Conservation (phyloP, 192 early-diverging fungal genomes). For the Oehlia diaphana region DNA sequence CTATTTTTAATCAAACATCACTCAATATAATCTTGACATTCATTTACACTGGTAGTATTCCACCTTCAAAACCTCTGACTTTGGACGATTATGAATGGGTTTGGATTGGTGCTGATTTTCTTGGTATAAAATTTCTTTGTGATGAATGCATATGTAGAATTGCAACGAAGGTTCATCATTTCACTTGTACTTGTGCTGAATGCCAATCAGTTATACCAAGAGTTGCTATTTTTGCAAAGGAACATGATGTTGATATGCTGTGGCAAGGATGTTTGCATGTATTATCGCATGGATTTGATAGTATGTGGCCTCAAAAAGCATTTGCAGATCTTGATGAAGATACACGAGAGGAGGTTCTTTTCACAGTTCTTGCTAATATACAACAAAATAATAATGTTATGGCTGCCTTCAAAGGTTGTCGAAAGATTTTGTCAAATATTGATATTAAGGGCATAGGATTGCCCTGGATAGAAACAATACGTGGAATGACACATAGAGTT, state of each 20-base stretch:
- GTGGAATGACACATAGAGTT: slow-evolving; percentile 11
- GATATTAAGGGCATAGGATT: slow-evolving; percentile 26
- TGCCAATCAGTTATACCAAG: slow-evolving; percentile 22
- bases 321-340: slow-evolving; percentile 28
- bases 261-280: slow-evolving; percentile 30
- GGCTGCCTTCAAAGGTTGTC: slow-evolving; percentile 20
- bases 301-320: slow-evolving; percentile 28
- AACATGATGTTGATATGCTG: slow-evolving; percentile 19
- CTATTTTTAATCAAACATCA: slow-evolving; percentile 25
- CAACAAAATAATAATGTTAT: slow-evolving; percentile 27
- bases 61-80: slow-evolving; percentile 25
- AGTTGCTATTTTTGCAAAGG: slow-evolving; percentile 25
- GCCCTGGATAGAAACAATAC: slow-evolving; percentile 28
- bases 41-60: slow-evolving; percentile 29
- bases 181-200: slow-evolving; percentile 25
- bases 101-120: slow-evolving; percentile 27
- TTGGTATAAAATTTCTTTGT: slow-evolving; percentile 25
- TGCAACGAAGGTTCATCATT: slow-evolving; percentile 19
- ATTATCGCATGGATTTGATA: slow-evolving; percentile 24
- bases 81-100: slow-evolving; percentile 26
- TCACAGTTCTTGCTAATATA: slow-evolving; percentile 20
- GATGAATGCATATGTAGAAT: slow-evolving; percentile 23
- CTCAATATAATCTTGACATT: slow-evolving; percentile 28
- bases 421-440: slow-evolving; percentile 15
- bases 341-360: slow-evolving; percentile 23